Evolutionary conservation across 148 eudicot species (phyloP).

Genomic region (Fagopyrum esculentum): DNA sequence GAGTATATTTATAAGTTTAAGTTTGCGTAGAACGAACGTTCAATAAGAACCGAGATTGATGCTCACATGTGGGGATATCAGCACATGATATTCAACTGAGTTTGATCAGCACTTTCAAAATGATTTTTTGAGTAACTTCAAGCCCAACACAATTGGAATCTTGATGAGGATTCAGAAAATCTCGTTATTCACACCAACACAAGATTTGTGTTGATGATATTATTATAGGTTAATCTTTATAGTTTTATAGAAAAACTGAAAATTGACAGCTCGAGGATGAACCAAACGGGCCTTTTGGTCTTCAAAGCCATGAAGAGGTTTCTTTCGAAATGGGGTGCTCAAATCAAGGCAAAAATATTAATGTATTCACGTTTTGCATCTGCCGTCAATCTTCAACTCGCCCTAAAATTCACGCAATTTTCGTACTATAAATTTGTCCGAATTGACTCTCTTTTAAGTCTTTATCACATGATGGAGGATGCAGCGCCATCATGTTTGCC

Average conservation of each 20-base stretch:
- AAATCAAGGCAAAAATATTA: not conserved
- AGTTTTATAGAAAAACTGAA: no score
- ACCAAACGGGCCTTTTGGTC: no score
- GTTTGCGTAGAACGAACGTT: not conserved
- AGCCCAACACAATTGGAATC: not conserved
- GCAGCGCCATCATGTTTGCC: no score
- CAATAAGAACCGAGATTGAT: not conserved
- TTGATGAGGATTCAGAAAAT: no score
- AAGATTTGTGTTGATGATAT: no score
- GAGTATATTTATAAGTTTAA: not conserved
- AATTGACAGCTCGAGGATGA: no score
- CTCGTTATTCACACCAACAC: no score
- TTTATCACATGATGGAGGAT: no score
- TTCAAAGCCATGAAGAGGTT: not conserved
- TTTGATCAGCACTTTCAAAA: slow-evolving; percentile 4
- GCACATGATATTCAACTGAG: not conserved
- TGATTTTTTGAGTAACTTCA: not conserved
- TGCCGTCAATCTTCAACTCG: not conserved
- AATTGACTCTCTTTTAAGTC: not conserved
- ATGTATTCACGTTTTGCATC: not conserved
- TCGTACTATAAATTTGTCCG: not conserved
- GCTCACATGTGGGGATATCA: slow-evolving; percentile 7
- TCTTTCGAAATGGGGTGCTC: not conserved
- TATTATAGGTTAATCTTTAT: no score
- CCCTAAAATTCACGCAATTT: not conserved